Conservation (phyloP, 2,329 filamentous ascomycete genomes). For the Cladophialophora exuberans region DNA sequence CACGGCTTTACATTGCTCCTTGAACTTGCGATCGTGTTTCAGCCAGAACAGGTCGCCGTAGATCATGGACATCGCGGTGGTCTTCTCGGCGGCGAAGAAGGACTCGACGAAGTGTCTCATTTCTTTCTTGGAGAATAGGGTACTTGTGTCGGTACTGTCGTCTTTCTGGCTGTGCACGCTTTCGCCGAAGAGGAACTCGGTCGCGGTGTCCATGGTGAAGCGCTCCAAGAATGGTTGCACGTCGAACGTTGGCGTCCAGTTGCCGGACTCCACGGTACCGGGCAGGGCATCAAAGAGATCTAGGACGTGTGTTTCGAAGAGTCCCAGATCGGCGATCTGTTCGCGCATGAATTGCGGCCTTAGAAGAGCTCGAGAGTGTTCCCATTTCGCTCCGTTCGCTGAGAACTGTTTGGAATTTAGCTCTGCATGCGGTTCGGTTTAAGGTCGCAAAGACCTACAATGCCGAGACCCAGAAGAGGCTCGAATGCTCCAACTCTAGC, state of each 20-base stretch:
- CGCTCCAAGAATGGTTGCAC: constrained; percentile 79
- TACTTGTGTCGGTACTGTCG: constrained; percentile 13
- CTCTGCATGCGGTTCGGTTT: constrained; percentile 12
- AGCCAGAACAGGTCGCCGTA: constrained; percentile 35
- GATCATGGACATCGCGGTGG: constrained; percentile 10
- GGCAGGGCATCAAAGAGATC: constrained; percentile 69
- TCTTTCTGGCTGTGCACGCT: constrained; percentile 62
- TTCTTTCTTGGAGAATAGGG: constrained; percentile 9
- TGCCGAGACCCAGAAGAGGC: constrained; percentile 45
- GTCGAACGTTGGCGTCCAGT: constrained; percentile 60
- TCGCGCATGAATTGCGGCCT: constrained; percentile 85
- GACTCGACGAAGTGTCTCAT: constrained; percentile 15
- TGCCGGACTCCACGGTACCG: constrained; percentile 57
- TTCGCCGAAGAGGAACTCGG: constrained; percentile 80
- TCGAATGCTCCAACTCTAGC: constrained; percentile 66
- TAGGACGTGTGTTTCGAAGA: constrained; percentile 77
- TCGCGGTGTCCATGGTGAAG: constrained; percentile 80
- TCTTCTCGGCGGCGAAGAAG: constrained; percentile 14
- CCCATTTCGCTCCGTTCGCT: constrained; percentile 79
- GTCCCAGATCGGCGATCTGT: constrained; percentile 77
- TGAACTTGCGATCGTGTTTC: constrained; percentile 43
- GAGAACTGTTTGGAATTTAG: constrained; percentile 47
- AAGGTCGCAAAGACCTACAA: constrained; percentile 36
- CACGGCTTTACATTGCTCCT: constrained; percentile 43
- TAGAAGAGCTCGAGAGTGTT: constrained; percentile 74